Conservation (phyloP, 345 rosid species). For the Raphanus raphanistrum region DNA sequence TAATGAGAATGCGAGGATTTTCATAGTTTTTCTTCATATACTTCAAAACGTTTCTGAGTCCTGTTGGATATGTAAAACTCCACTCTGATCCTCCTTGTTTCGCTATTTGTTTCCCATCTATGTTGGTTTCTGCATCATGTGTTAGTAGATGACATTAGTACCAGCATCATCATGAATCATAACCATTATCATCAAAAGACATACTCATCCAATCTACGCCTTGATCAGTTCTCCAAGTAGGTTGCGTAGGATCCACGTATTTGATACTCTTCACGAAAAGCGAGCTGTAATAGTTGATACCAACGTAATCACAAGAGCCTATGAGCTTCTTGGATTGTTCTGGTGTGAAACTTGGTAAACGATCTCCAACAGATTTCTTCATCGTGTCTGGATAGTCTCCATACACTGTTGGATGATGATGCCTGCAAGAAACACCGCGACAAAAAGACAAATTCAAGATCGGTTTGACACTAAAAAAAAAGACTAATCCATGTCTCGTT, state of each 20-base stretch:
- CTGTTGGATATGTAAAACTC: slow-evolving; percentile 42
- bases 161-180: neutral
- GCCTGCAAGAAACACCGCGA: slow-evolving; percentile 37
- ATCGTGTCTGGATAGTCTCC: slow-evolving; percentile 66
- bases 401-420: slow-evolving; percentile 48
- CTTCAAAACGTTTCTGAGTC: slow-evolving; percentile 38
- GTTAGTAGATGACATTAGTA: neutral
- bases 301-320: slow-evolving; percentile 60
- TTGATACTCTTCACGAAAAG: slow-evolving; percentile 32
- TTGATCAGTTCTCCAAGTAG: slow-evolving; percentile 44
- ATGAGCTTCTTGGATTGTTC: slow-evolving; percentile 45
- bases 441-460: slow-evolving; percentile 16
- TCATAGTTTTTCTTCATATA: slow-evolving; percentile 34
- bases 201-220: slow-evolving; percentile 40
- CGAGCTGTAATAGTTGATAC: slow-evolving; percentile 61
- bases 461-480: neutral
- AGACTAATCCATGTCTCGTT: neutral
- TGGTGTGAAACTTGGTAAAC: slow-evolving; percentile 60
- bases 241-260: slow-evolving; percentile 34
- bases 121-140: slow-evolving; percentile 34
- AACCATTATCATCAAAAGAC: neutral
- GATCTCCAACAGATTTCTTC: slow-evolving; percentile 46
- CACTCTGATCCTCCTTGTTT: slow-evolving; percentile 45
- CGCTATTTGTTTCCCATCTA: slow-evolving; percentile 37
- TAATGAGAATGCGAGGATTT: slow-evolving; percentile 33